phyloP scores from a whole-genome alignment of 164 flowering plant species.

The Nymphaea colorata region DNA sequence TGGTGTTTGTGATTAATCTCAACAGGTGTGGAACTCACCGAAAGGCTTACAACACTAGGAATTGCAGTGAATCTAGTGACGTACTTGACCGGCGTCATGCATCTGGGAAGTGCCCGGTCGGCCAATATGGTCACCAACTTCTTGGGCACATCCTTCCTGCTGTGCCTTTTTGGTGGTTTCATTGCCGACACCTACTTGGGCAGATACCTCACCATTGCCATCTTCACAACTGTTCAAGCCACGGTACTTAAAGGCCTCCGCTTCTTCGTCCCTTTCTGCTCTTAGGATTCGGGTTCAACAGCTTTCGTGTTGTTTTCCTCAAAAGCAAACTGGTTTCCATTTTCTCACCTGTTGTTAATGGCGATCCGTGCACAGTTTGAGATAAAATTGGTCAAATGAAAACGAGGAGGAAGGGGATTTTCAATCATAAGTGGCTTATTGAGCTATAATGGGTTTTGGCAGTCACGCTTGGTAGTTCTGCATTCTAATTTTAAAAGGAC shows the following conservation, averaged over 20 bases:
- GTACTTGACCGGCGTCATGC: conserved; percentile 70
- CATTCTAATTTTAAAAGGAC: too few species aligned
- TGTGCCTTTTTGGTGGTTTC: conserved; percentile 85
- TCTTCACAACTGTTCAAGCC: conserved; percentile 46
- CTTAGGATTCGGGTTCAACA: conserved; percentile 32
- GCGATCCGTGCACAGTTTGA: conserved; percentile 20
- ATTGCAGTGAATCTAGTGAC: conserved; percentile 94
- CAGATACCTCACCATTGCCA: conserved; percentile 60
- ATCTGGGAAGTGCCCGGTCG: conserved; percentile 63
- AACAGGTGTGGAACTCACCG: conserved; percentile 10
- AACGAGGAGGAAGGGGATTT: too few species aligned
- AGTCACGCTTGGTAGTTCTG: too few species aligned
- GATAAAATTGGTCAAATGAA: too few species aligned
- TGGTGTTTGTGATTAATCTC: too few species aligned
- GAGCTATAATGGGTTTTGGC: too few species aligned
- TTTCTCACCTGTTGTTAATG: conserved; percentile 36
- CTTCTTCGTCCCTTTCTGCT: neutral
- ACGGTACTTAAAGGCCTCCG: conserved; percentile 18
- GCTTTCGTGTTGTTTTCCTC: conserved; percentile 52
- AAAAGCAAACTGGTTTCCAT: conserved; percentile 38
- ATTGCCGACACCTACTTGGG: conserved; percentile 87
- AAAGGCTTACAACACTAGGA: conserved; percentile 90
- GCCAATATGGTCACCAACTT: conserved; percentile 84
- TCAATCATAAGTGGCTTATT: too few species aligned
- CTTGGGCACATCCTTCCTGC: conserved; percentile 73